Conservation (phyloP, 140 eudicot species). For the Oenanthe javanica region DNA sequence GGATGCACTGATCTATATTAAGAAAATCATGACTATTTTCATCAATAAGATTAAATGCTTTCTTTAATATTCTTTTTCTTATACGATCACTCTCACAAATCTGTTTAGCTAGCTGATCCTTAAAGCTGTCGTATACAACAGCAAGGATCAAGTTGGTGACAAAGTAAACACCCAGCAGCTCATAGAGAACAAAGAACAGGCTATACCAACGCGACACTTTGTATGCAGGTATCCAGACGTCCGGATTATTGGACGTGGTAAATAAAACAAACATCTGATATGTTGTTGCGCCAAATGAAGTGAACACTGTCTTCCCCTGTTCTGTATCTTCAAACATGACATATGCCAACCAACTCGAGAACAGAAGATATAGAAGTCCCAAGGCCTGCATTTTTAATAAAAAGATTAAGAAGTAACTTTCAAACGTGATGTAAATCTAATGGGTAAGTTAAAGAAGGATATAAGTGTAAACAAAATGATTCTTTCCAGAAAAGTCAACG, state of each 20-base stretch:
- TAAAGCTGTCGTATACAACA: constrained; percentile 95
- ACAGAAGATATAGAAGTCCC: constrained; percentile 67
- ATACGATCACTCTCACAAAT: constrained; percentile 53
- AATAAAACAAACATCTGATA: constrained; percentile 91
- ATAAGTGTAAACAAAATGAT: neutral
- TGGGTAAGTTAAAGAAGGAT: neutral
- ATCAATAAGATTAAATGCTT: constrained; percentile 74
- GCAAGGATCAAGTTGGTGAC: constrained; percentile 99
- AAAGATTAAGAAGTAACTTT: neutral
- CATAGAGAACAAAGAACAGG: constrained; percentile 70
- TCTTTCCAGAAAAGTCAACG: neutral
- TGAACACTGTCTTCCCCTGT: constrained; percentile 69
- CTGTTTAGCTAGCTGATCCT: constrained; percentile 79
- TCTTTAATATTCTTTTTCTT: constrained; percentile 68
- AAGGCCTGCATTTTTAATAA: constrained; percentile 52
- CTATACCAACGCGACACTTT: constrained; percentile 84
- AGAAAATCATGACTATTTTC: constrained; percentile 40
- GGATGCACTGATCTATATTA: constrained; percentile 63
- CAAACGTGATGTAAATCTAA: neutral
- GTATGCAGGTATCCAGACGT: constrained; percentile 99
- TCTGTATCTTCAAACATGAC: constrained; percentile 93
- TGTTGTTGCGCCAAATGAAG: constrained; percentile 66
- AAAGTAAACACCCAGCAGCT: constrained; percentile 90
- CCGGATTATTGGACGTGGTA: constrained; percentile 96
- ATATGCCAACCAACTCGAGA: constrained; percentile 95